These are phyloP conservation scores for Penicillium sp. DNA, from an alignment of 2,329 filamentous ascomycete genomes.

Conservation along the genomic window DNA sequence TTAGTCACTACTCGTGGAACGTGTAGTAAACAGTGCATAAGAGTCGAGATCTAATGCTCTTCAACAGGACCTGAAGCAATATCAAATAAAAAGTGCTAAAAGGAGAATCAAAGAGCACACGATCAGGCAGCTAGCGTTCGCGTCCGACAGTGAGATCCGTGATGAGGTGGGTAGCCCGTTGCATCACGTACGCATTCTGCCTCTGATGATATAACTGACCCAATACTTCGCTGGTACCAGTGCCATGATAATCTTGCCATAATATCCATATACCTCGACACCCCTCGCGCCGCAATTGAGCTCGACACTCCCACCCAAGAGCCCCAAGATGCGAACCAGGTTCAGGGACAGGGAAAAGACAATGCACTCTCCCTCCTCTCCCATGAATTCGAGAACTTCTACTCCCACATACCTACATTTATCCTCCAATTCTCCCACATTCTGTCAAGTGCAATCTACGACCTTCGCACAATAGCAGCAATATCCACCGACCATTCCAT, in stretches of 20 bases:
- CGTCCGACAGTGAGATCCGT: constrained; percentile 31
- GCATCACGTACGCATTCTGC: background rate
- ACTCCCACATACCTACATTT: constrained; percentile 28
- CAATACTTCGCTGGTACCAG: constrained; percentile 18
- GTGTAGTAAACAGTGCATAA: background rate
- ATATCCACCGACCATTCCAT: constrained; percentile 18
- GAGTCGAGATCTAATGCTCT: background rate
- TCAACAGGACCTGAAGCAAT: constrained; percentile 36
- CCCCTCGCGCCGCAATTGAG: constrained; percentile 24
- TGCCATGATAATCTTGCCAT: constrained; percentile 36
- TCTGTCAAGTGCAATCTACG: constrained; percentile 25
- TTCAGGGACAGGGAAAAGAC: constrained; percentile 9
- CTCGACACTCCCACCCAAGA: constrained; percentile 14
- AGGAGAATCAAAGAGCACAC: constrained; percentile 34
- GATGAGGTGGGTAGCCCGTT: constrained; percentile 31
- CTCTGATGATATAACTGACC: background rate
- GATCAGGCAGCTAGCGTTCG: constrained; percentile 34
- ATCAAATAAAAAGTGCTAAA: constrained; percentile 34
- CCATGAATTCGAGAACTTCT: constrained; percentile 38
- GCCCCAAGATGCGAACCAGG: background rate
- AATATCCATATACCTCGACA: constrained; percentile 40
- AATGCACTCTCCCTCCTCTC: constrained; percentile 33
- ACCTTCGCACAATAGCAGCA: constrained; percentile 28
- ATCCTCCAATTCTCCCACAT: constrained; percentile 25
- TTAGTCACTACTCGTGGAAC: constrained; percentile 23